These are phyloP conservation scores for Echria macrotheca DNA, from an alignment of 495 filamentous ascomycete species.

Conservation along the genomic window DNA sequence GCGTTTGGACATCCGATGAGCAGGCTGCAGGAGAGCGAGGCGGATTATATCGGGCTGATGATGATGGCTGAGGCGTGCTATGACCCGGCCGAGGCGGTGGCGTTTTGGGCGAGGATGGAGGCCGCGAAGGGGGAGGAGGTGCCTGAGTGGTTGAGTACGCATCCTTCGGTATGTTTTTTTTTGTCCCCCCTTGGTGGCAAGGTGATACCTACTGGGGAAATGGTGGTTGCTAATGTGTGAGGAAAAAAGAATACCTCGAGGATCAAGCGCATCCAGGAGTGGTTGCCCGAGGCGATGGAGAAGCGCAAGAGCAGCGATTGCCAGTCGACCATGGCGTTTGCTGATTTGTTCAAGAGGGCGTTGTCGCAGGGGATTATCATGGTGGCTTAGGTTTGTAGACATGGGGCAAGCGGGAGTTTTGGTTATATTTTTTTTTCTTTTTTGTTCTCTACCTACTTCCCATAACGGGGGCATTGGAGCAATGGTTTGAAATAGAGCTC, in stretches of 20 bases:
- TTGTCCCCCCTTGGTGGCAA: too few species aligned
- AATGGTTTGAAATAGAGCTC: too few species aligned
- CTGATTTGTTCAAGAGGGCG: conserved; percentile 32
- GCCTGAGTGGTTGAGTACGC: conserved; percentile 80
- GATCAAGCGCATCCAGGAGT: conserved; percentile 63
- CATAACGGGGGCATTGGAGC: too few species aligned
- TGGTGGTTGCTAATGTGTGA: too few species aligned
- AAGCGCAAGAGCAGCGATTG: conserved; percentile 51
- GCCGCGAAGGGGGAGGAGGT: conserved; percentile 46
- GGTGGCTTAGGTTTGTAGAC: too few species aligned
- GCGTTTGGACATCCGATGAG: conserved; percentile 65
- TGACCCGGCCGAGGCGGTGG: conserved; percentile 66
- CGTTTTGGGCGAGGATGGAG: conserved; percentile 76
- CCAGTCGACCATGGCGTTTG: conserved; percentile 30
- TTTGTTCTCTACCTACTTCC: too few species aligned
- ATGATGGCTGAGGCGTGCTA: conserved; percentile 58
- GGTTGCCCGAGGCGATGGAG: conserved; percentile 54
- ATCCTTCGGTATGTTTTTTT: conserved; percentile 60
- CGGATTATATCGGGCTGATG: conserved; percentile 84
- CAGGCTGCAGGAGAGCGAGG: conserved; percentile 59
- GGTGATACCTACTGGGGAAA: too few species aligned
- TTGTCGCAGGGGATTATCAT: conserved; percentile 20
- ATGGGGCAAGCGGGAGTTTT: too few species aligned
- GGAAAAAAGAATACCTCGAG: conserved; percentile 65
- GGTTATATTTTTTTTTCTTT: too few species aligned